Base-by-base conservation (phyloP, 305 asterid genomes). In the Fraxinus floribunda region DNA sequence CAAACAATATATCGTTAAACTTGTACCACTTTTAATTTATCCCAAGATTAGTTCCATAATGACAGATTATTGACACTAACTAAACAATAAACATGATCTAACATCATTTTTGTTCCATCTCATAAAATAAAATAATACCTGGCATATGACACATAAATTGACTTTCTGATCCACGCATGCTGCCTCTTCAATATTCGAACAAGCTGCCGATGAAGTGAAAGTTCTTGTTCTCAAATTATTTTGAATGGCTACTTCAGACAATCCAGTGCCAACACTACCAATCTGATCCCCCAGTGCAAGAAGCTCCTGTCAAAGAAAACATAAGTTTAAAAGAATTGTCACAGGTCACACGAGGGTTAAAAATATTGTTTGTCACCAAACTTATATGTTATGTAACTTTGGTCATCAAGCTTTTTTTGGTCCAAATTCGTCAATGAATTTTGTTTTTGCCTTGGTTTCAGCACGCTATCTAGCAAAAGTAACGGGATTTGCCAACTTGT, bases 241-340 rank as follows among this genome's bases (percentile, higher is more conserved):
- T 32, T 41, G 30, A 44, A 90, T 86, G 46, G 72, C 75, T 70
- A 84, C 88, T 78, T 88, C 91, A 35, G 90, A 76, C 68, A 90
- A 81, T 35, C 93, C 91, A 75, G 91, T 85, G 52, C 84, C 87
- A 36, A 84, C 93, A 84, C 78, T 83, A 49, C 93, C 93, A 82
- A 90, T 90, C 79, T 85, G 90, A 80, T 88, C 91, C 46, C 90
- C 93, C 84, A 88, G 77, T 39, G 88, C 91, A 39, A 90, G 90
- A 79, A 88, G 91, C 79, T 90, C 91, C 91, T 88, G 93, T 5
- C 34, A 49, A 26, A 73, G 29, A 16, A 66, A 62, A 22, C 15
- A 2, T 22, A 9, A 62, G 32, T 8, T 62, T 13, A 22, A 8
- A 62, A 20, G 24, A 62, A 62, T 22, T 20, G 32, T 18, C 68